Base-by-base conservation (phyloP, 257 asterid species). In the Fraxinus anomala region DNA sequence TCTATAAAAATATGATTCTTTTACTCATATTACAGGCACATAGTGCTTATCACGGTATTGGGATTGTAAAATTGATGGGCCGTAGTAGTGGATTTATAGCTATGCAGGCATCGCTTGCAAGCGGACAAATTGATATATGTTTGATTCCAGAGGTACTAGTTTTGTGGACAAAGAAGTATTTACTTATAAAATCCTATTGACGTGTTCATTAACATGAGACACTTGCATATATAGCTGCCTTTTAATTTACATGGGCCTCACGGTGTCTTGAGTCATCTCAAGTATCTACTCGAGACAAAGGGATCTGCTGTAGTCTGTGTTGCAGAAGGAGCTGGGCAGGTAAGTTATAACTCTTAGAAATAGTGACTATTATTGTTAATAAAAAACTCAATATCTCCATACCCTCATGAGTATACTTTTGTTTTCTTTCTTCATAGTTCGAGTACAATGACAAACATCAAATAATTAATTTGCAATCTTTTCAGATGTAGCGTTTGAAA, bases 241-340 rank as follows among this genome's bases (percentile, higher is more conserved):
- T 91, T 93, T 83, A 84, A 95, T 81, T 80, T 95, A 83, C 90
- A 93, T 69, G 99, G 99, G 42, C 99, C 97, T 79, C 94, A 93
- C 78, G 99, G 99, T 77, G 92, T 95, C 39, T 80, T 95, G 83
- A 85, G 80, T 70, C 98, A 95, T 85, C 88, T 93, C 51, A 89
- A 90, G 86, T 90, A 95, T 86, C 91, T 95, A 63, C 91, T 93
- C 6, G 97, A 90, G 78, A 88, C 91, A 34, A 93, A 93, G 88
- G 98, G 98, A 79, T 95, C 96, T 73, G 99, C 98, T 7, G 99
- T 93, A 37, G 85, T 95, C 76, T 95, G 99, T 86, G 94, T 87
- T 80, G 99, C 99, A 16, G 99, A 95, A 84, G 99, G 99, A 82
- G 97, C 97, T 82, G 99, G 98, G 54, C 97, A 93, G 92, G 99